Conservation (phyloP, 2,329 filamentous ascomycete species). For the Chrysoporthe austroafricana region DNA sequence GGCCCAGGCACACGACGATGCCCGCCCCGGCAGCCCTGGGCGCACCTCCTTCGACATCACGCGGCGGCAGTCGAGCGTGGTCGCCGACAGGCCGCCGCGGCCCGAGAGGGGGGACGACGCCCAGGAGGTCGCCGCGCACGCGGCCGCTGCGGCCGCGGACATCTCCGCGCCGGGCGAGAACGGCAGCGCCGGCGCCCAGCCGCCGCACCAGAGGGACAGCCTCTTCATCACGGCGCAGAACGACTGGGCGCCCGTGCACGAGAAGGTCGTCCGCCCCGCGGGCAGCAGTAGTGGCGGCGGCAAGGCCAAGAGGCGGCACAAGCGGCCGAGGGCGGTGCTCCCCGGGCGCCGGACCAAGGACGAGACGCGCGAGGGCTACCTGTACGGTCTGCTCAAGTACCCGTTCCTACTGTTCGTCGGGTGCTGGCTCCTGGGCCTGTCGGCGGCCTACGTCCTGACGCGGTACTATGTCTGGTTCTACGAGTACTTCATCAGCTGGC, state of each 20-base stretch:
- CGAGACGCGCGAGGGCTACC: conserved; percentile 91
- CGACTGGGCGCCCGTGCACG: conserved; percentile 90
- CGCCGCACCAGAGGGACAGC: conserved; percentile 27
- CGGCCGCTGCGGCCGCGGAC: conserved; percentile 45
- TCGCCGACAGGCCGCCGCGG: conserved; percentile 31
- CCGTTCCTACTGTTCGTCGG: conserved; percentile 81
- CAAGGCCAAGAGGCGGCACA: conserved; percentile 40
- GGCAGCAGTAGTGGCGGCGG: conserved; percentile 32
- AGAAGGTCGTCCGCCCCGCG: conserved; percentile 55
- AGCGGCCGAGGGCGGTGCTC: conserved; percentile 35
- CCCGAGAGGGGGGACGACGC: conserved; percentile 34
- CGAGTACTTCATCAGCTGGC: conserved; percentile 90
- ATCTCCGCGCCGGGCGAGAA: conserved; percentile 29
- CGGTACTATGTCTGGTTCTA: conserved; percentile 90
- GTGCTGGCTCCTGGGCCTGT: conserved; percentile 78
- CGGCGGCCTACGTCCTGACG: conserved; percentile 76
- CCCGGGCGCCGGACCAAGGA: conserved; percentile 71
- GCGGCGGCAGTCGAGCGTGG: conserved; percentile 44
- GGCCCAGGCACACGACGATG: conserved; percentile 65
- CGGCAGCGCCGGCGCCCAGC: conserved; percentile 29
- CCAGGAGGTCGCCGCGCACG: conserved; percentile 43
- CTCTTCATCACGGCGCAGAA: conserved; percentile 86
- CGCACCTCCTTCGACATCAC: conserved; percentile 46
- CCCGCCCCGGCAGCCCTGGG: conserved; percentile 45
- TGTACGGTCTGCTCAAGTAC: conserved; percentile 91